phyloP scores from a whole-genome alignment of 1,284 basidiomycete genomes.

The Apiotrichum gamsii region DNA sequence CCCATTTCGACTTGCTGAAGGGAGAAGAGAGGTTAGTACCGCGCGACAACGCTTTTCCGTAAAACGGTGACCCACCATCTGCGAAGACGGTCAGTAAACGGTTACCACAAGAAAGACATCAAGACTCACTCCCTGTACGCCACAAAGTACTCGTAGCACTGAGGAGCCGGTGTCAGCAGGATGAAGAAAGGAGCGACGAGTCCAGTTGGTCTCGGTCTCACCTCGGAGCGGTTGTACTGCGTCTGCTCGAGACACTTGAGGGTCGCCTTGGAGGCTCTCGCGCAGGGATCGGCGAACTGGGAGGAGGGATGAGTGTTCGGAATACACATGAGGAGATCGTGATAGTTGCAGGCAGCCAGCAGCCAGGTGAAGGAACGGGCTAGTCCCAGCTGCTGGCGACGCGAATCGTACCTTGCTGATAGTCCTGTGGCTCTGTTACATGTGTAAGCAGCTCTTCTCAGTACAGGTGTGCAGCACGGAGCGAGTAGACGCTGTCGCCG shows the following conservation, averaged over 20 bases:
- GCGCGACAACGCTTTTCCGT: background rate
- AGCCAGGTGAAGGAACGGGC: background rate
- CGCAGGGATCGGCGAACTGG: slow-evolving; percentile 45
- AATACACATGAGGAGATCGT: too few relatives aligned
- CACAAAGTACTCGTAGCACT: slow-evolving; percentile 47
- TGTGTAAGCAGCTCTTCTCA: too few relatives aligned
- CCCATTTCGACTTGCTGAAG: too few relatives aligned
- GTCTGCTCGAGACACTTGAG: slow-evolving; percentile 44
- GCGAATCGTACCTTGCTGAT: slow-evolving; percentile 30
- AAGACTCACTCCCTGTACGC: slow-evolving; percentile 44
- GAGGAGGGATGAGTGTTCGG: too few relatives aligned
- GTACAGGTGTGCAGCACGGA: too few relatives aligned
- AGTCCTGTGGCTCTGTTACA: too few relatives aligned
- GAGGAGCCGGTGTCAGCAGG: too few relatives aligned
- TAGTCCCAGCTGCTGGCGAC: background rate
- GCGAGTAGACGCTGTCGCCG: too few relatives aligned
- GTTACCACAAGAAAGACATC: too few relatives aligned
- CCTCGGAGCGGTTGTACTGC: slow-evolving; percentile 46
- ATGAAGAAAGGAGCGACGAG: too few relatives aligned
- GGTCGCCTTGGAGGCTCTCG: slow-evolving; percentile 42
- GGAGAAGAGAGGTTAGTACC: too few relatives aligned
- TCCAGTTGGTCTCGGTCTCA: too few relatives aligned
- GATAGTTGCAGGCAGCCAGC: background rate
- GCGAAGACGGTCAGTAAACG: background rate
- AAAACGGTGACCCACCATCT: background rate